Evolutionary conservation across 805 yeast species (phyloP).

Genomic region (Kodamaea fukazawae): DNA sequence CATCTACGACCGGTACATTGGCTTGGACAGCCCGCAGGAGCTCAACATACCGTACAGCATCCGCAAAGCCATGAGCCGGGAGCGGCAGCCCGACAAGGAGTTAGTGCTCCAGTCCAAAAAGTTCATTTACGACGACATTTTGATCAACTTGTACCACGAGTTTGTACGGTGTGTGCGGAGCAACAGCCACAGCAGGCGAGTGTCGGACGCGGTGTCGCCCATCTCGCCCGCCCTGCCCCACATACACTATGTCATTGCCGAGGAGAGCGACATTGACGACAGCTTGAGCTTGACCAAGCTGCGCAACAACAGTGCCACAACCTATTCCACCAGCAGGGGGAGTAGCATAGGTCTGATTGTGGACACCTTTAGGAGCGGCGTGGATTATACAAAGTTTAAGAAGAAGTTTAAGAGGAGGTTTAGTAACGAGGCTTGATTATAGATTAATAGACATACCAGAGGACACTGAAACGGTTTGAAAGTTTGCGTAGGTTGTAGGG

Average conservation of each 20-base stretch:
- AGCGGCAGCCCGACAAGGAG: conserved; percentile 18
- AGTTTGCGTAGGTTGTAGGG: no score
- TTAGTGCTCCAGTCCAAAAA: conserved; percentile 15
- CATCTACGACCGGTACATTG: conserved; percentile 25
- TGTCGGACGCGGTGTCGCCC: neutral
- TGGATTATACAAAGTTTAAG: conserved; percentile 26
- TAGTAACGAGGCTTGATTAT: conserved; percentile 17
- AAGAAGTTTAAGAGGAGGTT: conserved; percentile 33
- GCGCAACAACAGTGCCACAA: conserved; percentile 10
- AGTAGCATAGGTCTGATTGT: conserved; percentile 31
- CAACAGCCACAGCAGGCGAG: neutral
- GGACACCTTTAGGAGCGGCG: conserved; percentile 24
- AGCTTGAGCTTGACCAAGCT: neutral
- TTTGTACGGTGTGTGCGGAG: conserved; percentile 20
- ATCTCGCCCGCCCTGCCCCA: neutral
- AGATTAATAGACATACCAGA: conserved; percentile 4
- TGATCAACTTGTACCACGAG: conserved; percentile 31
- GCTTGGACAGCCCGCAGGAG: conserved; percentile 30
- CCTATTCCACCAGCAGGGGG: conserved; percentile 21
- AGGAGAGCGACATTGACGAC: conserved; percentile 9
- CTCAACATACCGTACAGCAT: conserved; percentile 31
- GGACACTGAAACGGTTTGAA: no score
- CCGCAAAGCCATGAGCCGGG: conserved; percentile 18
- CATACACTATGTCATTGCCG: conserved; percentile 5
- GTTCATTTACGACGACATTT: conserved; percentile 26